phyloP scores from a whole-genome alignment of 768 basidiomycete genomes.

The Mycena latifolia region DNA sequence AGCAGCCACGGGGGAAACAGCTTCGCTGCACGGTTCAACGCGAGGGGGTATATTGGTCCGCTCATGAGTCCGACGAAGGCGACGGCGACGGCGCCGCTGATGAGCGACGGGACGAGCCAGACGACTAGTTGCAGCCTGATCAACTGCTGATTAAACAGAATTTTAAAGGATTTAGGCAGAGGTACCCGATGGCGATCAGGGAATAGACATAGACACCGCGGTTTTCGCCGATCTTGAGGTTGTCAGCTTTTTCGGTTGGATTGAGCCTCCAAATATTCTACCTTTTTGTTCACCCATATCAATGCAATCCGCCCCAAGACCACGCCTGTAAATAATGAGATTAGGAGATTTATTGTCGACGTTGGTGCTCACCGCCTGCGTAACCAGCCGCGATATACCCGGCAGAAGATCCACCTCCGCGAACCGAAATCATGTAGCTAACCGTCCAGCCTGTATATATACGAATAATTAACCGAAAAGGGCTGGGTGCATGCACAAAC shows the following conservation, averaged over 20 bases:
- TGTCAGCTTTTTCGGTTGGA: background rate
- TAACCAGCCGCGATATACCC: constrained; percentile 66
- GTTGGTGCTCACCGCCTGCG: constrained; percentile 41
- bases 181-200: constrained; percentile 61
- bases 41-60: constrained; percentile 81
- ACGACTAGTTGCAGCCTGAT: constrained; percentile 72
- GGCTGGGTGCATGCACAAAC: background rate
- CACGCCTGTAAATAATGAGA: constrained; percentile 55
- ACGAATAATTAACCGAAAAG: background rate
- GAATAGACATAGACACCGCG: constrained; percentile 65
- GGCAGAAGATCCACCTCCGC: constrained; percentile 60
- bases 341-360: background rate
- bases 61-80: constrained; percentile 75
- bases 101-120: constrained; percentile 80
- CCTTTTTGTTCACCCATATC: constrained; percentile 68
- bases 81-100: constrained; percentile 73
- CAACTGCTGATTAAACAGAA: background rate
- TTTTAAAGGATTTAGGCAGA: constrained; percentile 14
- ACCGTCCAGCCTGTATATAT: constrained; percentile 62
- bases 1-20: constrained; percentile 80
- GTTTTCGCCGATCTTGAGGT: constrained; percentile 61
- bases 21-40: constrained; percentile 76
- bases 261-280: constrained; percentile 27
- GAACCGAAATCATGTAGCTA: constrained; percentile 57
- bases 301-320: constrained; percentile 66